Conservation (phyloP, 805 yeast genomes). For the Monosporozyma siamensis region DNA sequence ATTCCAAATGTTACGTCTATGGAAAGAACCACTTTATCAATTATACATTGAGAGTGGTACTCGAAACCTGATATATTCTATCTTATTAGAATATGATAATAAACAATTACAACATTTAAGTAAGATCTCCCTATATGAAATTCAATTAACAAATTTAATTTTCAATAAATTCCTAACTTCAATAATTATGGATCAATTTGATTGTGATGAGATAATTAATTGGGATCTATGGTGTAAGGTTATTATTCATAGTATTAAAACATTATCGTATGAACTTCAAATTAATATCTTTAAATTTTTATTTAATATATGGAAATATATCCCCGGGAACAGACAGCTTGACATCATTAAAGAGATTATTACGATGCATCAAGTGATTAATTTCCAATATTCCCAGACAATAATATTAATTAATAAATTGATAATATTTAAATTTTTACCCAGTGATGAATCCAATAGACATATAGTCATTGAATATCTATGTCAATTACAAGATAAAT, state of each 20-base stretch:
- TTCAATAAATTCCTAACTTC: constrained; percentile 22
- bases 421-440: not conserved
- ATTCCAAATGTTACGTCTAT: constrained; percentile 18
- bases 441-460: not conserved
- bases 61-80: not conserved
- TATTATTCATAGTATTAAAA: constrained; percentile 18
- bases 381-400: constrained; percentile 1
- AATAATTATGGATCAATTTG: constrained; percentile 15
- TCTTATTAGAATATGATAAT: constrained; percentile 19
- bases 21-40: constrained; percentile 15
- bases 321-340: constrained; percentile 11
- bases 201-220: constrained; percentile 10
- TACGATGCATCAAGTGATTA: not conserved
- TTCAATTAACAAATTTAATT: constrained; percentile 17
- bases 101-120: constrained; percentile 14
- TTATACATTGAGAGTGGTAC: not conserved
- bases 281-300: constrained; percentile 16
- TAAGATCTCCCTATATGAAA: constrained; percentile 23
- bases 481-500: not conserved
- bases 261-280: constrained; percentile 21
- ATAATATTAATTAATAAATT: not conserved
- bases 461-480: not conserved
- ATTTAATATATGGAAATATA: constrained; percentile 23
- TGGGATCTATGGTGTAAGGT: constrained; percentile 26
- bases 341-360: not conserved